phyloP scores from a whole-genome alignment of 2,329 filamentous ascomycete genomes.

The Epichloe coenophiala region DNA sequence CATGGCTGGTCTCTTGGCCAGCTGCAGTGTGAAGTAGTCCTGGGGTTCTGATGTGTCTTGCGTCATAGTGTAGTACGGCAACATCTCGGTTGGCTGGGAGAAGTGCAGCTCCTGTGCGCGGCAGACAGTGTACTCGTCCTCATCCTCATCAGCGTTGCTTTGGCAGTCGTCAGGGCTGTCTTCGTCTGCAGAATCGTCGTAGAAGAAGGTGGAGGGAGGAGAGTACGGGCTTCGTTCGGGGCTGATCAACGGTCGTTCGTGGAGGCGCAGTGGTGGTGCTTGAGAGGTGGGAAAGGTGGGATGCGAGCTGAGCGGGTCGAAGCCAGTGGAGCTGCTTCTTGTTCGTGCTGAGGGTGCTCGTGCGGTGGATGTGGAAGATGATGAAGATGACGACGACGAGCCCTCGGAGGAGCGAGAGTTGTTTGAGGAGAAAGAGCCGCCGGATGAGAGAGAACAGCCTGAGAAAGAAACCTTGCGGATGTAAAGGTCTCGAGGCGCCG shows the following conservation, averaged over 20 bases:
- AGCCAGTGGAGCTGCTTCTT: no score
- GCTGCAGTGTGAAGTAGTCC: constrained; percentile 22
- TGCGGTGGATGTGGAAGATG: no score
- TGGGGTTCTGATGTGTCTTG: constrained; percentile 13
- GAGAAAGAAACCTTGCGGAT: constrained; percentile 29
- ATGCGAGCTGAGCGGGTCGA: no score
- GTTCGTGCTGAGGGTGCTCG: no score
- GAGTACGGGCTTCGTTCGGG: constrained; percentile 10
- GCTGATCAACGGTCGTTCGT: constrained; percentile 21
- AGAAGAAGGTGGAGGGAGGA: constrained; percentile 16
- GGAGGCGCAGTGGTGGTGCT: constrained; percentile 23
- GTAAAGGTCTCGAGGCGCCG: constrained; percentile 23
- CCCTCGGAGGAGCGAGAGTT: constrained; percentile 22
- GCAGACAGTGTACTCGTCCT: constrained; percentile 9
- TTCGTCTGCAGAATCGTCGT: constrained; percentile 12
- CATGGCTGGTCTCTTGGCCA: constrained; percentile 17
- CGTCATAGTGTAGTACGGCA: constrained; percentile 13
- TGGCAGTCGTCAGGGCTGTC: constrained; percentile 13
- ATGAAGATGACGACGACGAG: no score
- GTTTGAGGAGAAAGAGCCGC: constrained; percentile 25
- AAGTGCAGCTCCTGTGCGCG: constrained; percentile 3
- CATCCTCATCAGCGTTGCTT: constrained; percentile 5
- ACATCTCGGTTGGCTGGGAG: constrained; percentile 10
- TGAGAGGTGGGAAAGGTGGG: constrained; percentile 1
- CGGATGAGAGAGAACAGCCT: constrained; percentile 24